phyloP scores from a whole-genome alignment of 2,329 filamentous ascomycete species.

The Fusarium robinianum region DNA sequence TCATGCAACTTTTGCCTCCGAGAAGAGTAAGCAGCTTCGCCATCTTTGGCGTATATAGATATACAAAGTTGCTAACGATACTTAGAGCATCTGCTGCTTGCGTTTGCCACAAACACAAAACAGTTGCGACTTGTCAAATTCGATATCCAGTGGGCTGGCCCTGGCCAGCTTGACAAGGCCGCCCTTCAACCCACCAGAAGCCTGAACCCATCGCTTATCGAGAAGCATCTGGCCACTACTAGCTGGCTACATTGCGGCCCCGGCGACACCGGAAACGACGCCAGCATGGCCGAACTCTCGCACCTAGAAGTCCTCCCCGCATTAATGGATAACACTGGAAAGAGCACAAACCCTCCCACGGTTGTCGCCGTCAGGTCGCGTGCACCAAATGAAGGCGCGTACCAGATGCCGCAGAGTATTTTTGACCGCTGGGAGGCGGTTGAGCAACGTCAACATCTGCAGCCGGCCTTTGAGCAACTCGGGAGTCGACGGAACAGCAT shows the following conservation, averaged over 20 bases:
- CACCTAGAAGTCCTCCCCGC: conserved; percentile 75
- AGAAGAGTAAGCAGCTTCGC: conserved; percentile 62
- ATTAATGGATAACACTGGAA: conserved; percentile 62
- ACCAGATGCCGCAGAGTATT: conserved; percentile 70
- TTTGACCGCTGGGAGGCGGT: conserved; percentile 84
- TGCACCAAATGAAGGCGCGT: conserved; percentile 57
- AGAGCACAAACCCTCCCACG: conserved; percentile 60
- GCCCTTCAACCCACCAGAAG: conserved; percentile 50
- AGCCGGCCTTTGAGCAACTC: conserved; percentile 78
- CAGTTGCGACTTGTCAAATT: conserved; percentile 77
- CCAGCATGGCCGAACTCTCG: conserved; percentile 67
- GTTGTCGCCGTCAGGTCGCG: conserved; percentile 75
- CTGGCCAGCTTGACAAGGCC: conserved; percentile 57
- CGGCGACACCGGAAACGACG: conserved; percentile 50
- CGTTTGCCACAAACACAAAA: conserved; percentile 69
- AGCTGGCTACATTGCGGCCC: conserved; percentile 59
- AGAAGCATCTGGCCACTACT: conserved; percentile 60
- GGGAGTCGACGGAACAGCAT: conserved; percentile 63
- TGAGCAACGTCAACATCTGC: conserved; percentile 67
- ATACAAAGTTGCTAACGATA: conserved; percentile 32
- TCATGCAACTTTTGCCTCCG: conserved; percentile 75
- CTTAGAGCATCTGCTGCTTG: conserved; percentile 62
- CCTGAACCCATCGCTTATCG: conserved; percentile 58
- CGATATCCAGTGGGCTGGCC: conserved; percentile 70
- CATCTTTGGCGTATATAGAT: background rate